These are phyloP conservation scores for Olyra latifolia DNA, from an alignment of 176 grass and related monocot species.

Conservation along the genomic window DNA sequence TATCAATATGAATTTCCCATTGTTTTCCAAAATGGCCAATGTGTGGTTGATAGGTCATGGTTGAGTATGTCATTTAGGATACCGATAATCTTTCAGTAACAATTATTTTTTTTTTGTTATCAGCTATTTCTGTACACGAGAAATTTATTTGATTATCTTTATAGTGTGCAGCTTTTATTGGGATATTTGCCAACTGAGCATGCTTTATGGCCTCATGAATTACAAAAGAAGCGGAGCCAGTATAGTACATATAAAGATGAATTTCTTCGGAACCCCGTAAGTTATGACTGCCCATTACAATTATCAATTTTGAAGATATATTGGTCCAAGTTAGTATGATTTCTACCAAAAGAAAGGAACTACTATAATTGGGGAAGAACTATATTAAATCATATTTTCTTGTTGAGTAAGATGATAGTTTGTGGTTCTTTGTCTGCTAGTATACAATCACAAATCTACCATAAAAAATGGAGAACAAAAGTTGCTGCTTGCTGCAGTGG, in stretches of 20 bases:
- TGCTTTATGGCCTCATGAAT: conserved; percentile 72
- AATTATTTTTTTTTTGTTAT: conserved; percentile 25
- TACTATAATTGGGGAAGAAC: not conserved
- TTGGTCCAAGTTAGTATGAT: not conserved
- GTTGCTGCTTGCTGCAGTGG: not conserved
- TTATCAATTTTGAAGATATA: conserved; percentile 12
- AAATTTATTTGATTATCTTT: conserved; percentile 78
- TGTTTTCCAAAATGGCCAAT: not conserved
- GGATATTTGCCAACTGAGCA: conserved; percentile 89
- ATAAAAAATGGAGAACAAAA: not conserved
- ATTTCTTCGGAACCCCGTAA: conserved; percentile 90
- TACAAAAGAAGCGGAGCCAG: conserved; percentile 83
- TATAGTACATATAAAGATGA: conserved; percentile 83
- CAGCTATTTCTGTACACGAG: conserved; percentile 5
- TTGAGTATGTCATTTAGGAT: conserved; percentile 18
- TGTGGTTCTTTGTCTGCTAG: conserved; percentile 7
- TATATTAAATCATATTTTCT: not conserved
- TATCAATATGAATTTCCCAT: not conserved
- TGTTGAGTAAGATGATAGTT: not conserved
- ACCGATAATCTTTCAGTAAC: not conserved
- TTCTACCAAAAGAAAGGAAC: not conserved
- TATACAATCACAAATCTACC: not conserved
- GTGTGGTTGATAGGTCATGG: not conserved
- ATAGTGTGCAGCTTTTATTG: conserved; percentile 98
- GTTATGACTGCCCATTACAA: conserved; percentile 24